phyloP scores from a whole-genome alignment of 2,329 filamentous ascomycete species.

The Metarhizium album region DNA sequence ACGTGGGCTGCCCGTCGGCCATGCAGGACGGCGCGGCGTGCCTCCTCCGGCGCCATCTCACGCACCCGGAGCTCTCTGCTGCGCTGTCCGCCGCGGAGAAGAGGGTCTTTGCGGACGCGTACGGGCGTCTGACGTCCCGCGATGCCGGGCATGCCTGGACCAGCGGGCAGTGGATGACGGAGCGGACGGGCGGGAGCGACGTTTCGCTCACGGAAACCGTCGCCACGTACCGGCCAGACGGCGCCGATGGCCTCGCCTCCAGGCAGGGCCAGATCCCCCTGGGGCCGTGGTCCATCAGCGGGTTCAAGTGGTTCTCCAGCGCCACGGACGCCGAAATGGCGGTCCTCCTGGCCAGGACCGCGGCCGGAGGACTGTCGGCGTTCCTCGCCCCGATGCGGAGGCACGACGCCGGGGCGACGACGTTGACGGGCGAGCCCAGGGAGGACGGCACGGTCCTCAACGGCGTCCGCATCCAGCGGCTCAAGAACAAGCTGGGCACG shows the following conservation, averaged over 20 bases:
- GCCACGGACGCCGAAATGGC: constrained; percentile 34
- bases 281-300: constrained; percentile 49
- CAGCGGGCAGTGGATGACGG: constrained; percentile 70
- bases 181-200: constrained; percentile 58
- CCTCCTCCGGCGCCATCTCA: constrained; percentile 35
- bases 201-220: constrained; percentile 57
- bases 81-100: constrained; percentile 20
- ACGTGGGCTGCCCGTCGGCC: constrained; percentile 53
- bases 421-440: constrained; percentile 15
- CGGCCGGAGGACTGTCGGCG: constrained; percentile 37
- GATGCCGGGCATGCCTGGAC: constrained; percentile 49
- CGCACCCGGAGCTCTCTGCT: constrained; percentile 15
- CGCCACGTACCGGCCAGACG: constrained; percentile 25
- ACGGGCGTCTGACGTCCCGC: constrained; percentile 40
- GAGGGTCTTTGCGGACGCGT: constrained; percentile 40
- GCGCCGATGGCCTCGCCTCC: constrained; percentile 8
- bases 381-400: constrained; percentile 56
- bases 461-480: constrained; percentile 54
- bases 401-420: constrained; percentile 21
- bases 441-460: constrained; percentile 40
- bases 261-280: constrained; percentile 22
- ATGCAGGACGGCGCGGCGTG: constrained; percentile 56
- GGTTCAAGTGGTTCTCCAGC: constrained; percentile 50
- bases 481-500: constrained; percentile 66
- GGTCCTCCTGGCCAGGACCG: constrained; percentile 50